A percentile compares a stretch with the other conserved stretches of the same genome.
phyloP scores from a whole-genome alignment of 2,329 filamentous ascomycete species.

The Coniochaeta sp. region DNA sequence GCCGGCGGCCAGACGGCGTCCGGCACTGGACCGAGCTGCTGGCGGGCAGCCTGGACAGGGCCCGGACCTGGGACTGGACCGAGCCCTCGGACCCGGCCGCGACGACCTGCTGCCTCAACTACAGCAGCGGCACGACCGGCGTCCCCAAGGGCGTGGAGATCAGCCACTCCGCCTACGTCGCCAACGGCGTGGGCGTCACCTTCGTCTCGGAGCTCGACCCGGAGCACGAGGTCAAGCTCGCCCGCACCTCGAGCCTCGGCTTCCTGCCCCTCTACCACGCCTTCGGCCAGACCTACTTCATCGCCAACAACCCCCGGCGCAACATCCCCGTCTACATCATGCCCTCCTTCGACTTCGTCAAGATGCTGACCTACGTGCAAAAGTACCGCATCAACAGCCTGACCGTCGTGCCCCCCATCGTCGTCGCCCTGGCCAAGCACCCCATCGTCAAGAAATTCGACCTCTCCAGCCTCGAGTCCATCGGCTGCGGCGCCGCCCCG shows the following conservation, averaged over 20 bases:
- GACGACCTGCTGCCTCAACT: slow-evolving; percentile 65
- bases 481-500: slow-evolving; percentile 65
- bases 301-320: slow-evolving; percentile 48
- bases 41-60: slow-evolving; percentile 36
- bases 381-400: slow-evolving; percentile 61
- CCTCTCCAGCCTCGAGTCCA: slow-evolving; percentile 52
- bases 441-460: slow-evolving; percentile 59
- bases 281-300: slow-evolving; percentile 64
- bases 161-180: slow-evolving; percentile 67
- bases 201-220: slow-evolving; percentile 36
- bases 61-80: slow-evolving; percentile 54
- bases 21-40: slow-evolving; percentile 60
- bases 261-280: slow-evolving; percentile 75
- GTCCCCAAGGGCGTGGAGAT: slow-evolving; percentile 80
- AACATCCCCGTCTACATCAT: slow-evolving; percentile 70
- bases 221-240: slow-evolving; percentile 30
- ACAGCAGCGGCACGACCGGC: slow-evolving; percentile 72
- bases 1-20: slow-evolving; percentile 25
- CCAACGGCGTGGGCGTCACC: slow-evolving; percentile 59
- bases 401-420: slow-evolving; percentile 64
- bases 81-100: slow-evolving; percentile 41
- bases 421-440: slow-evolving; percentile 66
- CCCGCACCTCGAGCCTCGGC: slow-evolving; percentile 42
- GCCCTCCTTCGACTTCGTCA: slow-evolving; percentile 66
- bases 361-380: slow-evolving; percentile 62